Percentiles rank a stretch among this genome's conserved stretches.
Evolutionary conservation across 2,329 filamentous ascomycete species (phyloP).

Genomic region (Alternaria brassicae): DNA sequence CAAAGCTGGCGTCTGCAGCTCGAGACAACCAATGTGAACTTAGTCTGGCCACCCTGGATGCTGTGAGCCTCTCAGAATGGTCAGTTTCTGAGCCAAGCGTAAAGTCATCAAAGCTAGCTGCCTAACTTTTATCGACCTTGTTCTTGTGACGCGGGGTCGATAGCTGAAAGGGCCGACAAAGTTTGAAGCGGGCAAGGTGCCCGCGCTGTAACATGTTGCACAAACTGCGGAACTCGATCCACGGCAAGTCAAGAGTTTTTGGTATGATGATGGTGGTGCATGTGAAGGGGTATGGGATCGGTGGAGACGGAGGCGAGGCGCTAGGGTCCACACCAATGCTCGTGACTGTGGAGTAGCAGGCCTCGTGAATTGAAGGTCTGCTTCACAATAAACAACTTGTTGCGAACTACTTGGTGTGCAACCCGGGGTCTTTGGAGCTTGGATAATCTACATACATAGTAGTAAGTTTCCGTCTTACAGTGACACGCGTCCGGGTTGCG

Average conservation of each 20-base stretch:
- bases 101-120: constrained; percentile 22
- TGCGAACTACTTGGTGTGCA: neutral
- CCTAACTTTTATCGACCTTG: constrained; percentile 16
- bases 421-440: neutral
- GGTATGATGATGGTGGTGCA: neutral
- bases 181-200: neutral
- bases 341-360: neutral
- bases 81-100: constrained; percentile 18
- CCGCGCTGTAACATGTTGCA: constrained; percentile 5
- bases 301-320: neutral
- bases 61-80: constrained; percentile 17
- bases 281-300: neutral
- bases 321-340: neutral
- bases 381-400: neutral
- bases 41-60: constrained; percentile 13
- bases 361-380: neutral
- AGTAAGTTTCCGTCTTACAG: neutral
- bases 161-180: constrained; percentile 12
- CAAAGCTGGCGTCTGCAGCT: constrained; percentile 25
- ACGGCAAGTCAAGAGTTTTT: neutral
- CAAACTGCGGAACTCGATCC: constrained; percentile 1
- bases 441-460: no score
- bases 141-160: constrained; percentile 32
- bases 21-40: constrained; percentile 20
- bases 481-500: neutral